Evolutionary conservation across 2,329 filamentous ascomycete species (phyloP).

Genomic region (Dothistroma pini): DNA sequence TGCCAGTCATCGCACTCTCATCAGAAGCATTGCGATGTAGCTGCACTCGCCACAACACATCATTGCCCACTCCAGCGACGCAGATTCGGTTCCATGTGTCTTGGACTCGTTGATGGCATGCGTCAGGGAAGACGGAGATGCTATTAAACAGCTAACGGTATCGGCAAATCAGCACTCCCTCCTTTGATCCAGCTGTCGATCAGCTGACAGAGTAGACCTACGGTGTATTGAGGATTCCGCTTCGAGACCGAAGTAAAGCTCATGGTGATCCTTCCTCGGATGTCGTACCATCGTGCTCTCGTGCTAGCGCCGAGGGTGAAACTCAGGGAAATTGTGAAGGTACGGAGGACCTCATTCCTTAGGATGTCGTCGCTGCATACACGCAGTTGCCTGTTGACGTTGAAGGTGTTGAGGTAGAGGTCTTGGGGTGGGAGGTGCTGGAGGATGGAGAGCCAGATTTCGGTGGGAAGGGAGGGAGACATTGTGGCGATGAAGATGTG

Average conservation of each 20-base stretch:
- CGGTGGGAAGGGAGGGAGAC: slow-evolving; percentile 19
- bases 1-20: not conserved
- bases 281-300: slow-evolving; percentile 25
- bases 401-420: slow-evolving; percentile 21
- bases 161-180: not conserved
- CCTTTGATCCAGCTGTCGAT: not conserved
- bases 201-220: not conserved
- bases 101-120: slow-evolving; percentile 16
- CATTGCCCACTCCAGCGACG: slow-evolving; percentile 12
- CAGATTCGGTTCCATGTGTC: slow-evolving; percentile 27
- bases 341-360: slow-evolving; percentile 3
- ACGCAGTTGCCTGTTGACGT: slow-evolving; percentile 14
- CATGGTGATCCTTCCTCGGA: slow-evolving; percentile 20
- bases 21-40: slow-evolving; percentile 6
- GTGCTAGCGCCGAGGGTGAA: slow-evolving; percentile 21
- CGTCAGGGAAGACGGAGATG: slow-evolving; percentile 17
- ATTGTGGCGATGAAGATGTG: slow-evolving; percentile 1
- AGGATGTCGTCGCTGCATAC: slow-evolving; percentile 19
- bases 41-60: slow-evolving; percentile 23
- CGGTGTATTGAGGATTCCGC: slow-evolving; percentile 22
- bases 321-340: slow-evolving; percentile 20
- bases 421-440: slow-evolving; percentile 16
- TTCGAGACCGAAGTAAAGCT: slow-evolving; percentile 20
- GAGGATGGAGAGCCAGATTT: slow-evolving; percentile 27
- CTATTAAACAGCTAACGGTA: slow-evolving; percentile 16